Evolutionary conservation across 2,329 filamentous ascomycete genomes (phyloP), one percentile per base, ranked within the genome.

Genomic region (Acarospora socialis): DNA sequence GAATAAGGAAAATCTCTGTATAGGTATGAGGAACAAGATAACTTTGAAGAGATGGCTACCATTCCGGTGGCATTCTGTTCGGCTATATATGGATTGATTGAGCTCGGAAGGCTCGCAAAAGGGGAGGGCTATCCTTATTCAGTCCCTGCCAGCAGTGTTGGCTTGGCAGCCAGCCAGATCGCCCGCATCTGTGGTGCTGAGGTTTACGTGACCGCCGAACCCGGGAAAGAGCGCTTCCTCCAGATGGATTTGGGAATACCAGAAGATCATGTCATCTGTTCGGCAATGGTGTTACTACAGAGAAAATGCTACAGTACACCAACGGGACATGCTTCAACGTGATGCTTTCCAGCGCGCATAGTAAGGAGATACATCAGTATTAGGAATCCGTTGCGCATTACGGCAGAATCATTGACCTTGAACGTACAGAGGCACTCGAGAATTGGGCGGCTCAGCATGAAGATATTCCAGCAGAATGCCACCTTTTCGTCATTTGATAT

Each of bases 21-120:
- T n/a, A n/a, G n/a, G n/a, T n/a, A n/a, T n/a, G n/a, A n/a, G n/a
- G n/a, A n/a, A n/a, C n/a, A n/a, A n/a, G 42, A 44, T 16, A 31
- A 47, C 16, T 10, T 42, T 3, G 26, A 38, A 3, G 27, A 39
- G 7, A 35, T 43, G 7, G 46, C 45, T 4, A 41, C 36, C 9
- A 32, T 38, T 13, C 58, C 60, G 0, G 54, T 60, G 2, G 47
- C 55, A 1, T 55, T 56, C 30, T 39, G 56, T 14, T 56, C 60
- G 4, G 65, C 63, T 1, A 54, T 56, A 33, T 58, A 67, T 34
- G 55, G 53, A 2, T 45, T 71, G 3, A 44, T 51, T 6, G 43
- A 60, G 13, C 34, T 59, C 5, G 61, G 53, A 1, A 46, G 53
- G 0, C 45, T 66, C 1, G 37, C 48, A 8, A 43, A 48, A 47